A percentile compares a stretch with the other conserved stretches of the same genome.
Conservation (phyloP, 352 stramenopile genomes). For the Phytophthora agathidicida region DNA sequence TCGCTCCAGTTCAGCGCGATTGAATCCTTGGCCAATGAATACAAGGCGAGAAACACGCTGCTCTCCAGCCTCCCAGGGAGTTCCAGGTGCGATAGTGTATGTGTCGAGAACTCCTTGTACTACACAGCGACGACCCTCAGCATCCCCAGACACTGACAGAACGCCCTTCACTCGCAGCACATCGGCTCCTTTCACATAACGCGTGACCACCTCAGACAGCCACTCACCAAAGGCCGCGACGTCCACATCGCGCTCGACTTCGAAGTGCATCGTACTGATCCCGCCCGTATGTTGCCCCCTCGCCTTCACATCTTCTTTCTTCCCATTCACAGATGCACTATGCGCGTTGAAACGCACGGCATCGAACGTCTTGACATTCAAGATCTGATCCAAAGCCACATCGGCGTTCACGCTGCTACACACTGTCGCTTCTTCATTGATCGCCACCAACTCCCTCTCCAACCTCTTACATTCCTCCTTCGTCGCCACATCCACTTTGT, state of each 20-base stretch:
- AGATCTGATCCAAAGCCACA: conserved; percentile 55
- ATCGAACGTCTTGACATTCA: conserved; percentile 80
- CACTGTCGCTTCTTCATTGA: conserved; percentile 59
- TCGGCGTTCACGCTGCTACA: conserved; percentile 57
- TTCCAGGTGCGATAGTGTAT: conserved; percentile 71
- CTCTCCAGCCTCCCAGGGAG: conserved; percentile 40
- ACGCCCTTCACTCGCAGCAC: conserved; percentile 76
- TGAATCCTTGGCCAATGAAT: conserved; percentile 66
- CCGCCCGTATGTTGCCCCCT: conserved; percentile 53
- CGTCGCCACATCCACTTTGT: conserved; percentile 73
- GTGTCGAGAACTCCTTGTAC: conserved; percentile 78
- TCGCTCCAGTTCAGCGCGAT: conserved; percentile 45
- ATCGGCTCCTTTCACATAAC: conserved; percentile 58
- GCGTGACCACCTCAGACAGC: conserved; percentile 57
- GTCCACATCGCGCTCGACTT: conserved; percentile 54
- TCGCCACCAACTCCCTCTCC: conserved; percentile 32
- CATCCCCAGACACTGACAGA: conserved; percentile 50
- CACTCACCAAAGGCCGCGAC: conserved; percentile 62
- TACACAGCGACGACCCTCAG: conserved; percentile 48
- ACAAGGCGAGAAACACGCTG: conserved; percentile 58
- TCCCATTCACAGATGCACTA: conserved; percentile 18
- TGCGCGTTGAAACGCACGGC: conserved; percentile 55
- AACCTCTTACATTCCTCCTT: conserved; percentile 38
- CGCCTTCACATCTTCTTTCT: conserved; percentile 15
- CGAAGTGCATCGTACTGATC: conserved; percentile 62